Evolutionary conservation across 2,329 filamentous ascomycete genomes (phyloP).

Genomic region (Aspergillus hortae): DNA sequence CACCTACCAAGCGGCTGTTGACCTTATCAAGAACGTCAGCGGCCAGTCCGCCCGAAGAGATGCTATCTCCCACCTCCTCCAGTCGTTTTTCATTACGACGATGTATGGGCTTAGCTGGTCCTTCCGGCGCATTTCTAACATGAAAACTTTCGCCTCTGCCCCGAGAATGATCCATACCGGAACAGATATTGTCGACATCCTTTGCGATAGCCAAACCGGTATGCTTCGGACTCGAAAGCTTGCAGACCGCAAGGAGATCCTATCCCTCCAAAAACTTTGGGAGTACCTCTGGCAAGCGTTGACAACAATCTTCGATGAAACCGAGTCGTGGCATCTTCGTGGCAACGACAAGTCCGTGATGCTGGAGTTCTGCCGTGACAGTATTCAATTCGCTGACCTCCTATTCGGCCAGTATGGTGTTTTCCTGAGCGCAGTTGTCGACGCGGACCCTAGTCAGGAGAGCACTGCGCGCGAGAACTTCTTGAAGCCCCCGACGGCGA

Average conservation of each 20-base stretch:
- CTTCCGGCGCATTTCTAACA: conserved; percentile 53
- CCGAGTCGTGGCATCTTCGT: conserved; percentile 74
- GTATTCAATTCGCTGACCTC: conserved; percentile 87
- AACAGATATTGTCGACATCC: conserved; percentile 59
- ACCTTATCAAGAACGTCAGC: conserved; percentile 79
- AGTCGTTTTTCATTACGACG: conserved; percentile 53
- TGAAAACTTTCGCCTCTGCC: conserved; percentile 58
- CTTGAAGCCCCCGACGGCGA: conserved; percentile 60
- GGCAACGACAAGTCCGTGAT: conserved; percentile 70
- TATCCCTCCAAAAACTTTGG: conserved; percentile 76
- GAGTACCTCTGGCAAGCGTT: conserved; percentile 76
- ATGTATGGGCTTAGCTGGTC: conserved; percentile 56
- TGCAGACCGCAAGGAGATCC: conserved; percentile 56
- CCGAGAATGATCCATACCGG: conserved; percentile 60
- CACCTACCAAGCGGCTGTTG: conserved; percentile 74
- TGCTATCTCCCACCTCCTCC: conserved; percentile 59
- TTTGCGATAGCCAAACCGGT: conserved; percentile 62
- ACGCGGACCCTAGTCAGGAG: conserved; percentile 38
- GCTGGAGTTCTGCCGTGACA: conserved; percentile 90
- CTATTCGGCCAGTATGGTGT: conserved; percentile 82
- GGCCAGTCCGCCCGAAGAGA: conserved; percentile 62
- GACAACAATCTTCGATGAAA: conserved; percentile 74
- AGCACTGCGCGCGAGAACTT: conserved; percentile 50
- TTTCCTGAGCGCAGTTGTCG: conserved; percentile 66
- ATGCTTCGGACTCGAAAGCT: conserved; percentile 59